Conservation (phyloP, 2,329 filamentous ascomycete genomes). For the Aspergillus caelatus region DNA sequence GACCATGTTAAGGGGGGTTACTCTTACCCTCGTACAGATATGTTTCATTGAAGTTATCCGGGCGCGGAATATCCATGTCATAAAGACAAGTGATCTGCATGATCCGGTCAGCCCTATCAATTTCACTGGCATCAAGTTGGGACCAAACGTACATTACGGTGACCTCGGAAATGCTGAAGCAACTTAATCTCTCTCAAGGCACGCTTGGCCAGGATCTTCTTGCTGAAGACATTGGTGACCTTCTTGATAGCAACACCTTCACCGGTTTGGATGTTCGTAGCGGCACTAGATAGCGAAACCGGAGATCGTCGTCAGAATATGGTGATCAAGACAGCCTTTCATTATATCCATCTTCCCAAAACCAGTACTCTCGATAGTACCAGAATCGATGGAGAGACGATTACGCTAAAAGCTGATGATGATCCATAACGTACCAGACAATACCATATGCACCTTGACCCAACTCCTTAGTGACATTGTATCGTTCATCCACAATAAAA, state of each 20-base stretch:
- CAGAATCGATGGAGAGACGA: neutral
- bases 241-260: constrained; percentile 99
- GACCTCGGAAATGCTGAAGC: constrained; percentile 92
- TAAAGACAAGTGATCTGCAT: constrained; percentile 93
- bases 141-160: constrained; percentile 70
- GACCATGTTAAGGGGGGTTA: neutral
- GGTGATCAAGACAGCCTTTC: neutral
- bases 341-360: neutral
- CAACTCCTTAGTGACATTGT: constrained; percentile 97
- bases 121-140: constrained; percentile 3
- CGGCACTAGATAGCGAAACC: constrained; percentile 65
- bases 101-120: constrained; percentile 40
- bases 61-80: constrained; percentile 98
- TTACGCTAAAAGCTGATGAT: constrained; percentile 7
- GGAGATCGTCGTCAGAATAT: constrained; percentile 19
- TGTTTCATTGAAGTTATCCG: constrained; percentile 98
- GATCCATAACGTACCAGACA: constrained; percentile 72
- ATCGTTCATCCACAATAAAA: constrained; percentile 96
- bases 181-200: constrained; percentile 98
- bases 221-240: constrained; percentile 99
- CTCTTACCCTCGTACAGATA: constrained; percentile 92
- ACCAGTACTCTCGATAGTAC: neutral
- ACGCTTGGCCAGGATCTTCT: constrained; percentile 98
- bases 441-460: constrained; percentile 98
- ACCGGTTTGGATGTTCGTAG: constrained; percentile 84